Evolutionary conservation across 129 eudicot species (phyloP), one percentile per base, ranked within the genome.

Genomic region (Erigeron canadensis): DNA sequence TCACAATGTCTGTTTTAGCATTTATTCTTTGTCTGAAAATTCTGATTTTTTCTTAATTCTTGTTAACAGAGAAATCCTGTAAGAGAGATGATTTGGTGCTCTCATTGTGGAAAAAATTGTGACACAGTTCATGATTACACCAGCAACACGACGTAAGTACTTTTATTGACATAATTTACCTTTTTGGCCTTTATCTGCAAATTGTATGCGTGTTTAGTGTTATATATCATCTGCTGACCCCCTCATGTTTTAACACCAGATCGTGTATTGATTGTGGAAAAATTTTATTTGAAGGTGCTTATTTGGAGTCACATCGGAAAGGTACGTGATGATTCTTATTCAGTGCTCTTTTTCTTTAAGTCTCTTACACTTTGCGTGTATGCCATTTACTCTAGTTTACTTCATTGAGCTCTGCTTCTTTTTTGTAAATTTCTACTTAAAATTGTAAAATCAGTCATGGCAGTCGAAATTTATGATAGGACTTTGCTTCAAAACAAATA

Each of bases 231-330:
- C 68, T 61, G 17, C 44, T 46, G 51, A 73, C 58, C 18, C 11
- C 19, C 13, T 21, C 56, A 23, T 58, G 59, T 19, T 71, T 37
- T 62, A 46, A 37, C 37, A 56, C 9, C 71, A 83, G 87, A 70
- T 83, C 73, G 8, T 83, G 87, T 47, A 34, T 80, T 46, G 73
- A 56, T 12, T 83, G 87, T 55, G 87, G 87, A 48, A 83, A 77
- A 79, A 63, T 83, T 50, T 41, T 75, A 15, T 71, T 22, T 18
- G 69, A 83, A 66, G 65, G 43, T 59, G 65, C 65, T 59, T 59
- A 28, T 28, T 59, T 28, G 11, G 39, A 28, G 65, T 59, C 37
- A n/a, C 42, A 13, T n/a, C 23, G 65, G 28, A 57, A 22, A 57
- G 81, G 76, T 72, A 59, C 37, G 28, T 59, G 7, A 15, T 42